These are phyloP conservation scores for Mrakia gelida DNA, from an alignment of 768 basidiomycete genomes.

Conservation along the genomic window DNA sequence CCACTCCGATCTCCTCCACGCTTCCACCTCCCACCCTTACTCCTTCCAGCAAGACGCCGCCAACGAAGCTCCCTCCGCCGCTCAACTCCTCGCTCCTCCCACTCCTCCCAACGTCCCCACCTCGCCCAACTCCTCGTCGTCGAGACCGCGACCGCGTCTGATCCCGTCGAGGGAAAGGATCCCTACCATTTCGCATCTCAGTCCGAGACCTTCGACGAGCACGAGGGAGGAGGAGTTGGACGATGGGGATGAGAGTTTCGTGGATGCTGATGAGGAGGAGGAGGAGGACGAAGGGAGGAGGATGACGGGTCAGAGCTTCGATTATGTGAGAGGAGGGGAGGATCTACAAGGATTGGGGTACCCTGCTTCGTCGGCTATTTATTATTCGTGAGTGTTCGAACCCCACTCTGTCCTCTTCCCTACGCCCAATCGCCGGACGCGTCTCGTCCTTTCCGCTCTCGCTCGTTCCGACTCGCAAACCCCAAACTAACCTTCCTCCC, in stretches of 20 bases:
- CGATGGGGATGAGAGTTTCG: slow-evolving; percentile 13
- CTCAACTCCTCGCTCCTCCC: not conserved
- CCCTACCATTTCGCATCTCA: slow-evolving; percentile 13
- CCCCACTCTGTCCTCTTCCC: too few relatives aligned
- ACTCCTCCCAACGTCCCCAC: not conserved
- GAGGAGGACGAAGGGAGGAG: not conserved
- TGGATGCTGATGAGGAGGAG: slow-evolving; percentile 12
- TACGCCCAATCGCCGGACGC: too few relatives aligned
- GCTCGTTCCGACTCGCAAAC: not conserved
- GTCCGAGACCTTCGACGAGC: not conserved
- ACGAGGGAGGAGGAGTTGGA: slow-evolving; percentile 6
- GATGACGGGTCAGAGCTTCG: not conserved
- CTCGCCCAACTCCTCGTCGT: not conserved
- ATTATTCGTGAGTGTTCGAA: not conserved
- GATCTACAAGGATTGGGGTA: slow-evolving; percentile 6
- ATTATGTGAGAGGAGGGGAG: not conserved
- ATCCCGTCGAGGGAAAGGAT: slow-evolving; percentile 13
- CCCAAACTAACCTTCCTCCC: not conserved
- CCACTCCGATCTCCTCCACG: not conserved
- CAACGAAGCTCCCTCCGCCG: not conserved
- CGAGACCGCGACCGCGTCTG: slow-evolving; percentile 15
- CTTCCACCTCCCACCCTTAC: not conserved
- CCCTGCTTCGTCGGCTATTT: slow-evolving; percentile 7
- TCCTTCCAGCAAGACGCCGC: not conserved
- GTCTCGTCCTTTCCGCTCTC: too few relatives aligned